phyloP scores from a whole-genome alignment of 805 yeast genomes.

The Zygotorulaspora florentina region DNA sequence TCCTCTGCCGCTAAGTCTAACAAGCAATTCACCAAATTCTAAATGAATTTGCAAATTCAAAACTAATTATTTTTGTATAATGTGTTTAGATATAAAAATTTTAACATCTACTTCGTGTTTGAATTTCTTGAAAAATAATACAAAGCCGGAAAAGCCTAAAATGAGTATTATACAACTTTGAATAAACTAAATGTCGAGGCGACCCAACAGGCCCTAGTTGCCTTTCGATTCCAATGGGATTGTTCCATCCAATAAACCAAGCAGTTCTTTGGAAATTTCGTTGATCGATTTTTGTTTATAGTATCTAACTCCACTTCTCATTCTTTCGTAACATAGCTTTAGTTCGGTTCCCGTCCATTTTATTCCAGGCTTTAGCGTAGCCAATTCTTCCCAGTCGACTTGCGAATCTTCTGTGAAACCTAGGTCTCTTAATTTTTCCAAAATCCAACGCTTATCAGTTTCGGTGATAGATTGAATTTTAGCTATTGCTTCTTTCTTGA shows the following conservation, averaged over 20 bases:
- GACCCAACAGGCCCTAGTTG: conserved; percentile 2
- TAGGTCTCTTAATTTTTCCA: conserved; percentile 44
- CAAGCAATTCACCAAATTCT: conserved; percentile 97
- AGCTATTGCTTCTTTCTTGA: conserved; percentile 51
- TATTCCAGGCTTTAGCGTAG: conserved; percentile 41
- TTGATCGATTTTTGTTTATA: conserved; percentile 38
- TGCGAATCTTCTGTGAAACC: conserved; percentile 41
- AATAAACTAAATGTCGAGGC: too few relatives aligned
- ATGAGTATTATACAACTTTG: too few relatives aligned
- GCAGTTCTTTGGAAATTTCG: conserved; percentile 34
- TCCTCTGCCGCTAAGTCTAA: conserved; percentile 76
- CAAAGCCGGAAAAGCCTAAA: too few relatives aligned
- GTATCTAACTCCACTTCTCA: conserved; percentile 51
- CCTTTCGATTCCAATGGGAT: conserved; percentile 17
- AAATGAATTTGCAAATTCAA: conserved; percentile 36
- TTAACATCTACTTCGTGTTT: conserved; percentile 1
- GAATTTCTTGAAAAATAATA: too few relatives aligned
- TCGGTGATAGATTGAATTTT: conserved; percentile 43
- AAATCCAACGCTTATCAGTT: conserved; percentile 49
- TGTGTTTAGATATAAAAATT: conserved; percentile 21
- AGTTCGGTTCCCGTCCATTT: conserved; percentile 62
- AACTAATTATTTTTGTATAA: conserved; percentile 27
- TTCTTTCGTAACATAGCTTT: conserved; percentile 54
- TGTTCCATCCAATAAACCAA: conserved; percentile 21
- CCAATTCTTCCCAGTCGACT: conserved; percentile 54